Evolutionary conservation across 163 green algal genomes (phyloP).

Genomic region (Scenedesmus sp.): DNA sequence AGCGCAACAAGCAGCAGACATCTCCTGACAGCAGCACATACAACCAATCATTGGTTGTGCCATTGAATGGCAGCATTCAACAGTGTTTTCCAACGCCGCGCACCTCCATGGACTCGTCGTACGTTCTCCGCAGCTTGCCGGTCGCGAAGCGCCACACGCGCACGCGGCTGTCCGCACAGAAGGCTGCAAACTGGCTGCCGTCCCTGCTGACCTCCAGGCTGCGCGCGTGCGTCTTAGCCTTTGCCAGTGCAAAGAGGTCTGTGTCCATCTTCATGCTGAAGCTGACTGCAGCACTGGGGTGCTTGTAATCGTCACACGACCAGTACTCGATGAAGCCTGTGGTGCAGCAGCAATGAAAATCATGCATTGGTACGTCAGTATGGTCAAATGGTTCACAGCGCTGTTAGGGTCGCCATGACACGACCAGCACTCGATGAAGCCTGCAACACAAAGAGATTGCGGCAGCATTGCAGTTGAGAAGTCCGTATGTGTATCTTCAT

Average conservation of each 20-base stretch:
- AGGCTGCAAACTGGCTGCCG: slow-evolving; percentile 77
- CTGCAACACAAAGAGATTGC: slow-evolving; percentile 45
- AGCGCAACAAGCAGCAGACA: too few species aligned
- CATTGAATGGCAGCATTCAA: neutral
- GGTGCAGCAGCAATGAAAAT: neutral
- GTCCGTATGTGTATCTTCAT: slow-evolving; percentile 86
- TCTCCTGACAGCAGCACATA: too few species aligned
- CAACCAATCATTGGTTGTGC: too few species aligned
- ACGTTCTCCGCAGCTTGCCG: slow-evolving; percentile 89
- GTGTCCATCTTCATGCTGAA: slow-evolving; percentile 95
- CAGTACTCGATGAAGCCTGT: slow-evolving; percentile 96
- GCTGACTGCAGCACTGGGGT: slow-evolving; percentile 70
- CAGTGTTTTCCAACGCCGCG: neutral
- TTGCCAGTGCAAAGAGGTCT: slow-evolving; percentile 92
- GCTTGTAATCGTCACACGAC: slow-evolving; percentile 64
- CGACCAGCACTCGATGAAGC: slow-evolving; percentile 95
- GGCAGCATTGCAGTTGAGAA: too few species aligned
- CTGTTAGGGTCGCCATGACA: neutral
- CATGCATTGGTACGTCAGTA: neutral
- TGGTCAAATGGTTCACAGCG: too few species aligned
- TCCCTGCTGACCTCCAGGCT: slow-evolving; percentile 79
- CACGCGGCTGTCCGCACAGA: slow-evolving; percentile 82
- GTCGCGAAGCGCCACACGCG: slow-evolving; percentile 91
- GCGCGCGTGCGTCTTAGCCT: slow-evolving; percentile 74
- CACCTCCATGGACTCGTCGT: slow-evolving; percentile 90